Evolutionary conservation across 257 asterid species (phyloP).

Genomic region (Solanum neorickii): DNA sequence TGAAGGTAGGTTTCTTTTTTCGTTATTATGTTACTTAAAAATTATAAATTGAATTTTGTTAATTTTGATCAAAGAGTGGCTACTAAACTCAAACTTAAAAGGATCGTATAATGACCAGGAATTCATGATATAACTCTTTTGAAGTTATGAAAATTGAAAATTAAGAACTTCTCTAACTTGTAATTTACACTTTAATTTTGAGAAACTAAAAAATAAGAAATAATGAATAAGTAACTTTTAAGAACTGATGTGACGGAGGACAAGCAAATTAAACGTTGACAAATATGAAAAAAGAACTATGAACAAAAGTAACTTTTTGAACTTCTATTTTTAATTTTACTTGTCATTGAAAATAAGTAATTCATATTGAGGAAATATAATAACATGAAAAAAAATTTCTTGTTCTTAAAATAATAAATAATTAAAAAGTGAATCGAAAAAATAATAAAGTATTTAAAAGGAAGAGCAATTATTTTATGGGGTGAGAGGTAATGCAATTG

Average conservation of each 20-base stretch:
- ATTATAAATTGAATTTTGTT: background rate
- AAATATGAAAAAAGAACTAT: background rate
- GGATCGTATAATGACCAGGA: background rate
- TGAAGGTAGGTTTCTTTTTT: background rate
- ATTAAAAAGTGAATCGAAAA: too few species aligned
- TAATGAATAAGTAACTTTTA: background rate
- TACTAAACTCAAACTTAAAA: background rate
- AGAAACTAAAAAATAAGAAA: background rate
- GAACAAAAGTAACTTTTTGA: background rate
- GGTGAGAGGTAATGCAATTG: background rate
- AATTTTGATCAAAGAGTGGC: background rate
- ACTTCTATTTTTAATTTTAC: too few species aligned
- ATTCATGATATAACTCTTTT: background rate
- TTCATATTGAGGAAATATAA: too few species aligned
- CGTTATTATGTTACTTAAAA: background rate
- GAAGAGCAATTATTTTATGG: background rate
- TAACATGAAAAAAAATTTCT: rapidly evolving
- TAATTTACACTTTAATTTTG: background rate
- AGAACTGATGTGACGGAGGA: background rate
- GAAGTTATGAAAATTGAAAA: background rate
- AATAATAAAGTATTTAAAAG: background rate
- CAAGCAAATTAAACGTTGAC: background rate
- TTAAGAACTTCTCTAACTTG: background rate
- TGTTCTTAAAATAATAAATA: too few species aligned
- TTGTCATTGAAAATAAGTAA: too few species aligned